phyloP scores from a whole-genome alignment of 768 basidiomycete species.

The Leucocoprinus leucothites region DNA sequence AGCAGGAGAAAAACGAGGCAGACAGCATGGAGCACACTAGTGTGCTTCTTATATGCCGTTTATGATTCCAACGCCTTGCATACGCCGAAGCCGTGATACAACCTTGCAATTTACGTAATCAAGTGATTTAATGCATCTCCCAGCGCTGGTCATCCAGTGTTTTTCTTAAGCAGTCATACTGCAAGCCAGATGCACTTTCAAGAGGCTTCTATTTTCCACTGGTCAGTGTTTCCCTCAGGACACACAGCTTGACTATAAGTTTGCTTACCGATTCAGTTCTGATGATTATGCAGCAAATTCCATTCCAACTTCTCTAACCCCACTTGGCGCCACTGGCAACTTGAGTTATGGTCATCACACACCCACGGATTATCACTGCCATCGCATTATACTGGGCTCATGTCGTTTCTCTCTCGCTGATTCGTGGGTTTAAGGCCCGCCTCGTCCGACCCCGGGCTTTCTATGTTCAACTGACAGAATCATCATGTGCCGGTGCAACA shows the following conservation, averaged over 20 bases:
- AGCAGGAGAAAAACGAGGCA: neutral
- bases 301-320: neutral
- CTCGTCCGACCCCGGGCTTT: no score
- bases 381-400: neutral
- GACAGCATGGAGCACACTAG: neutral
- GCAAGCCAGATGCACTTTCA: neutral
- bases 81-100: neutral
- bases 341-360: neutral
- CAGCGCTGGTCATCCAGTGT: neutral
- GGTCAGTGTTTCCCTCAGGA: neutral
- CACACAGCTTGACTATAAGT: neutral
- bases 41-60: constrained; percentile 6
- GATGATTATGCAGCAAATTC: neutral
- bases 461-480: no score
- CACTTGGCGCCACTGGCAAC: neutral
- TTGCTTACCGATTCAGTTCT: neutral
- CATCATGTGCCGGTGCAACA: no score
- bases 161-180: constrained; percentile 1
- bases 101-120: constrained; percentile 4
- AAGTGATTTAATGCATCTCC: neutral
- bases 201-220: neutral
- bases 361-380: neutral
- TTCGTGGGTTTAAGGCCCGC: no score
- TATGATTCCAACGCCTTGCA: neutral
- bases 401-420: no score